These are phyloP conservation scores for Termitomyces sp. DNA, from an alignment of 768 basidiomycete genomes.

Conservation along the genomic window DNA sequence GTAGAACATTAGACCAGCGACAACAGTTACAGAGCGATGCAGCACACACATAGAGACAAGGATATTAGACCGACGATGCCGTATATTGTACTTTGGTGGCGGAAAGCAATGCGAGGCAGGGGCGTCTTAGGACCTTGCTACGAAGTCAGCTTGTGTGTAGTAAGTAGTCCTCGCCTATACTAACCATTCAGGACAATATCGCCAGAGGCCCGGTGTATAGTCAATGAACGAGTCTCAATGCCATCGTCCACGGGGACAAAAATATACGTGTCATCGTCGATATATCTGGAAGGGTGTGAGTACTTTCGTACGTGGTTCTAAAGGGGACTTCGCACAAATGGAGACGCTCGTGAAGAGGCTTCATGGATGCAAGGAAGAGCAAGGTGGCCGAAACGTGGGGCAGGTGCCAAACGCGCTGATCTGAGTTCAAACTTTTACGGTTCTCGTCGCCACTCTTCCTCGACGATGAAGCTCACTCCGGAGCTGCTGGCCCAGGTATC, in stretches of 20 bases:
- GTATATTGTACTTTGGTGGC: constrained; percentile 63
- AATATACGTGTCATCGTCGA: constrained; percentile 71
- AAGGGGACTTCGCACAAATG: constrained; percentile 48
- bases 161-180: constrained; percentile 17
- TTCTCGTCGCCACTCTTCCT: constrained; percentile 21
- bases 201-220: constrained; percentile 70
- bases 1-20: neutral
- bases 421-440: constrained; percentile 36
- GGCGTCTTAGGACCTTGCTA: constrained; percentile 48
- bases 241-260: constrained; percentile 65
- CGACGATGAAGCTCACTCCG: constrained; percentile 87
- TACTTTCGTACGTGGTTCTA: neutral
- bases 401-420: constrained; percentile 24
- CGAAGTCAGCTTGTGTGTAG: constrained; percentile 3
- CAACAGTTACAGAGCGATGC: neutral
- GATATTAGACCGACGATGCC: constrained; percentile 77
- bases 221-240: constrained; percentile 59
- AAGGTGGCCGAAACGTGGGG: constrained; percentile 6
- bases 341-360: constrained; percentile 66
- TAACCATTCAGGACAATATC: constrained; percentile 69
- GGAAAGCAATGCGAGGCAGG: constrained; percentile 50
- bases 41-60: constrained; percentile 57
- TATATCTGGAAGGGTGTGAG: constrained; percentile 46
- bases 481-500: constrained; percentile 83
- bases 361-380: constrained; percentile 43